Conservation (phyloP, 2,329 filamentous ascomycete genomes). For the Alternaria alternata region DNA sequence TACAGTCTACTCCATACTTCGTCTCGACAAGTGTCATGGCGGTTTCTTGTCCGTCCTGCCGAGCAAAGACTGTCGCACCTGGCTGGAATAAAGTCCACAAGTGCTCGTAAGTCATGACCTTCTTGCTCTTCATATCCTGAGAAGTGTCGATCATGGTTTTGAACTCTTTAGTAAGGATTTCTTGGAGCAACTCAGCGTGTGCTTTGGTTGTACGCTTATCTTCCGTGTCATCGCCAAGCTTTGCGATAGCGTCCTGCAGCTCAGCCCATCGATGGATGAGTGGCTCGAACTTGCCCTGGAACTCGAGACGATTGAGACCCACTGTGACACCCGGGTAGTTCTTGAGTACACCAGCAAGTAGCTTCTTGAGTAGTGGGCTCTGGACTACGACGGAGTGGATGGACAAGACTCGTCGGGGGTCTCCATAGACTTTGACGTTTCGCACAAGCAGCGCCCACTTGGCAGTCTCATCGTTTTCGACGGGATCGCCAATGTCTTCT, state of each 20-base stretch:
- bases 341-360: conserved; percentile 64
- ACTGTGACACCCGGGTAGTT: conserved; percentile 69
- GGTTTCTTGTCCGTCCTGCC: conserved; percentile 51
- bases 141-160: conserved; percentile 52
- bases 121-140: conserved; percentile 51
- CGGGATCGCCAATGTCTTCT: conserved; percentile 47
- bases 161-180: conserved; percentile 53
- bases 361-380: conserved; percentile 67
- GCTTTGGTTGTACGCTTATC: conserved; percentile 43
- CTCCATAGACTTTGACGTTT: conserved; percentile 55
- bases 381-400: conserved; percentile 72
- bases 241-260: conserved; percentile 41
- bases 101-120: conserved; percentile 53
- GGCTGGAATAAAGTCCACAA: conserved; percentile 58
- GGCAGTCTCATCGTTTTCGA: conserved; percentile 68
- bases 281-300: conserved; percentile 67
- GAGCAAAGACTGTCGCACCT: conserved; percentile 35
- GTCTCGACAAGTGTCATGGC: conserved; percentile 42
- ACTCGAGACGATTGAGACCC: conserved; percentile 69
- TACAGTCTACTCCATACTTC: conserved; percentile 43
- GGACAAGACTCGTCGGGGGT: conserved; percentile 67
- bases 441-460: conserved; percentile 61
- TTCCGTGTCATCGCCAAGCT: conserved; percentile 37
- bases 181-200: conserved; percentile 52
- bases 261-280: conserved; percentile 71